These are phyloP conservation scores for Cladophialophora carrionii DNA, from an alignment of 2,329 filamentous ascomycete species.

Conservation along the genomic window DNA sequence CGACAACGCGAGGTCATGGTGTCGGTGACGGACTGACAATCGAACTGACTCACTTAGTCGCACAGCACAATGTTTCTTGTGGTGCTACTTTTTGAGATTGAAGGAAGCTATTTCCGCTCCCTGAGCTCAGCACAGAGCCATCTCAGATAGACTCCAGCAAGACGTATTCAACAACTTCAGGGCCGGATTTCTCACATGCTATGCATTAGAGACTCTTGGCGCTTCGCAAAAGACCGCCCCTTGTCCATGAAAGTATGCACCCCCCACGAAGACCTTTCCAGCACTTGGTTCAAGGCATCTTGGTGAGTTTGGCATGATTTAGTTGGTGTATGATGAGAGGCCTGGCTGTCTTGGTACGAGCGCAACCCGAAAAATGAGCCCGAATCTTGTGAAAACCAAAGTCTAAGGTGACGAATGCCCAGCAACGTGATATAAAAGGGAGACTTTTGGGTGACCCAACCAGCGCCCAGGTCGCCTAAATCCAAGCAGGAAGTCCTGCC, in stretches of 20 bases:
- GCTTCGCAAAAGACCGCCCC: background rate
- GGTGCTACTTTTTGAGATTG: background rate
- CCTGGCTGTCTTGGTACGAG: background rate
- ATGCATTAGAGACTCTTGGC: background rate
- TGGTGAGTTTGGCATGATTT: conserved; percentile 20
- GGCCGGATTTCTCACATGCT: background rate
- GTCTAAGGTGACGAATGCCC: background rate
- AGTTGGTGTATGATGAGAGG: background rate
- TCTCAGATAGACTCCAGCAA: background rate
- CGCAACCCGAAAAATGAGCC: background rate
- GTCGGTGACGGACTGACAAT: background rate
- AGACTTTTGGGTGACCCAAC: background rate
- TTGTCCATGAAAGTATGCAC: background rate
- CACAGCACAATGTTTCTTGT: background rate
- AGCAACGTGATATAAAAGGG: background rate
- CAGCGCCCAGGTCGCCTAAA: background rate
- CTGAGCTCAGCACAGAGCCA: background rate
- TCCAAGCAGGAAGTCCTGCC: background rate
- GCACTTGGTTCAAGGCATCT: conserved; percentile 39
- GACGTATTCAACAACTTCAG: background rate
- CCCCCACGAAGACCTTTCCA: conserved; percentile 33
- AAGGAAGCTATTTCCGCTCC: background rate
- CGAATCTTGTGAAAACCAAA: background rate
- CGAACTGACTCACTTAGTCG: background rate
- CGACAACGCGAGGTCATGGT: background rate